Evolutionary conservation across 768 basidiomycete genomes (phyloP), one percentile per base, ranked within the genome.

Genomic region (Cytidiella melzeri): DNA sequence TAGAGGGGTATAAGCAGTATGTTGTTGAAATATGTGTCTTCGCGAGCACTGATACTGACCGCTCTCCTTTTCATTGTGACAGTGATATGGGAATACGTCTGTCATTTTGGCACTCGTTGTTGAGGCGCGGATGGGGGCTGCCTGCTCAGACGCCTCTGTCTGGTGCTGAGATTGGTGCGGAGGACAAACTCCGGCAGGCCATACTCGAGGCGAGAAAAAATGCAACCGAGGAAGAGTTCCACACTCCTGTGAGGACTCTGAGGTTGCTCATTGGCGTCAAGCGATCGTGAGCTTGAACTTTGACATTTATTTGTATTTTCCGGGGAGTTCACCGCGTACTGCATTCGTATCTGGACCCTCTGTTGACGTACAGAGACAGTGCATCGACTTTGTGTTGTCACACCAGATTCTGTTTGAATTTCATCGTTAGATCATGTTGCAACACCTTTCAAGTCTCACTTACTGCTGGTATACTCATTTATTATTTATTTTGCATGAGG

Each of bases 41-140:
- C 27, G 43, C 28, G 39, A 28, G 7, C 11, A n/a, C 5, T 1
- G 2, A 27, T 4, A 20, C 13, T 50, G 4, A 26, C 6, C 41
- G 43, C 20, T 12, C 18, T 23, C 19, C 40, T 53, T 6, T 48
- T 18, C 6, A 12, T 6, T 15, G 13, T 20, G 18, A 9, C 30
- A 56, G 55, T 41, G 55, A 56, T 30, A 56, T 56, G 52, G 51
- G 53, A 18, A 24, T 49, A 5, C 51, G 55, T 5, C 41, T 56
- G 1, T 48, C 55, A 20, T 28, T 48, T 20, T 56, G 55, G 55
- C 43, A 53, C 27, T 49, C 55, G n/a, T 38, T 52, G 28, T 37
- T 46, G n/a, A 49, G 50, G 27, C 24, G 24, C 27, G 55, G 55
- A 6, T 56, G 52, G 47, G n/a, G 19, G 25, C 46, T 48, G 23